Conservation (phyloP, 2,329 filamentous ascomycete species). For the Pseudohalonectria lignicola region DNA sequence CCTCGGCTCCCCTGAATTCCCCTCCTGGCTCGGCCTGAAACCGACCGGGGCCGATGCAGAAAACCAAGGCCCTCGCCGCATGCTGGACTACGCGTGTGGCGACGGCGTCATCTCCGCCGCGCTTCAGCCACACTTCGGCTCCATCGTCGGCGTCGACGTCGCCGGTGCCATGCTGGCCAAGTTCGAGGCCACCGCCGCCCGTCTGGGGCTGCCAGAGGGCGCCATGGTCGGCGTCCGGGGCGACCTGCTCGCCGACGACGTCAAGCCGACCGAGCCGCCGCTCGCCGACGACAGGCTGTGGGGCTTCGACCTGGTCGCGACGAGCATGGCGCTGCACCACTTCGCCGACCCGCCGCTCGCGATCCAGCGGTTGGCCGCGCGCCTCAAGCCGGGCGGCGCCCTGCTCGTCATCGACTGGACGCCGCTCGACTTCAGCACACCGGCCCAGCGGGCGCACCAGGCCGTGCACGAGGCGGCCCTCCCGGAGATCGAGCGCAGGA, state of each 20-base stretch:
- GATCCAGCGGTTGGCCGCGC: not conserved
- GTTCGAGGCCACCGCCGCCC: not conserved
- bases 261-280: not conserved
- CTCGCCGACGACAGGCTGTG: not conserved
- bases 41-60: not conserved
- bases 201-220: not conserved
- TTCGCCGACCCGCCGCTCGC: not conserved
- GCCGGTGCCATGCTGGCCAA: conserved; percentile 1
- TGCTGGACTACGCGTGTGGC: conserved; percentile 3
- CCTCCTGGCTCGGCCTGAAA: not conserved
- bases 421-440: conserved; percentile 1
- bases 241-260: not conserved
- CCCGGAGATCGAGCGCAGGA: not conserved
- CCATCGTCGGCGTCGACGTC: not conserved
- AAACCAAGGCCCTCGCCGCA: not conserved
- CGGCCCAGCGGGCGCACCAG: not conserved
- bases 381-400: not conserved
- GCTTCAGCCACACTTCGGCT: not conserved
- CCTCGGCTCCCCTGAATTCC: not conserved
- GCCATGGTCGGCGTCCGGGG: conserved; percentile 2
- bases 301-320: not conserved
- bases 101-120: conserved; percentile 1
- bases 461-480: not conserved
- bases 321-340: conserved; percentile 1
- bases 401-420: not conserved